phyloP scores from a whole-genome alignment of 2,329 filamentous ascomycete species.

The Neofusicoccum sp. region DNA sequence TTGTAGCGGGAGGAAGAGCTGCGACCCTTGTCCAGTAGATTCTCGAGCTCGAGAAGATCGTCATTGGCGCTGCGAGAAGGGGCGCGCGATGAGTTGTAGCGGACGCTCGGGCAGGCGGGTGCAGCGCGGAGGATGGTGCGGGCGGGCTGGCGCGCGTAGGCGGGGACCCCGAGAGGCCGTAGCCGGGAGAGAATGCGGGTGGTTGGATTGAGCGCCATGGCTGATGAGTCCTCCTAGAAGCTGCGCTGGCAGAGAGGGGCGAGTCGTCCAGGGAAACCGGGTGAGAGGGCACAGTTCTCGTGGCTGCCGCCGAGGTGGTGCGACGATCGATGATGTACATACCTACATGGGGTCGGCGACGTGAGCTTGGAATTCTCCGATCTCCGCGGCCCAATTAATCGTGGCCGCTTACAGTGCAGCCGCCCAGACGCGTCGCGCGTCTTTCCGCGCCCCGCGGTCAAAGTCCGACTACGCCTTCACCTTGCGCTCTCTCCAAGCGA shows the following conservation, averaged over 20 bases:
- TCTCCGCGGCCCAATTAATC: not conserved
- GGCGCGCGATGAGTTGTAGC: constrained; percentile 3
- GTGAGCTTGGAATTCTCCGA: not conserved
- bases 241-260: not conserved
- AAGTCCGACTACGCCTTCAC: not conserved
- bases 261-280: not conserved
- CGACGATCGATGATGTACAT: constrained; percentile 12
- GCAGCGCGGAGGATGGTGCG: constrained; percentile 25
- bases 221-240: not conserved
- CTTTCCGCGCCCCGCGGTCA: not conserved
- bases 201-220: constrained; percentile 15
- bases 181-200: constrained; percentile 31
- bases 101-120: constrained; percentile 20
- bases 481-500: not conserved
- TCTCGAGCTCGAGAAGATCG: constrained; percentile 5
- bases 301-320: not conserved
- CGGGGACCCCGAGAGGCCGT: constrained; percentile 31
- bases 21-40: not conserved
- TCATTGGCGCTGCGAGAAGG: not conserved
- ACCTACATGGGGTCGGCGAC: not conserved
- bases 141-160: constrained; percentile 22
- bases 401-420: not conserved
- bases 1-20: constrained; percentile 1
- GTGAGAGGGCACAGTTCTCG: constrained; percentile 11
- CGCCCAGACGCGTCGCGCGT: not conserved